Evolutionary conservation across 2,329 filamentous ascomycete genomes (phyloP), one percentile per base, ranked within the genome.

Genomic region (Colletotrichum siamense): DNA sequence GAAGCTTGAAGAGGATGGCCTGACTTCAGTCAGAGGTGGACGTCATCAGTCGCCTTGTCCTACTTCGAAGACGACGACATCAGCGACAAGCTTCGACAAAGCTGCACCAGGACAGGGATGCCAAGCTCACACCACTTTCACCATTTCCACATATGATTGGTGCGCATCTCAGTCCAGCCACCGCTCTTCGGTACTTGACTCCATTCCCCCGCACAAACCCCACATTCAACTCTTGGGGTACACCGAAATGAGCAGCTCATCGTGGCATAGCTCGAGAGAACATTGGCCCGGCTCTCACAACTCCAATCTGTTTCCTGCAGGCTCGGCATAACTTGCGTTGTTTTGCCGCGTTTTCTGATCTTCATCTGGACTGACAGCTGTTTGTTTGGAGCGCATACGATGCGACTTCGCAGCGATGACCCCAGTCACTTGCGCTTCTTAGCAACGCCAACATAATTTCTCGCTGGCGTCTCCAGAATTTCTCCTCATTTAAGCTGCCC

Each of bases 341-440:
- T 15, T 44, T 26, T 30, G 30, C 39, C 55, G 44, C 13, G 26
- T 18, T 69, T 52, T 22, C 32, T 49, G 8, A 34, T 30, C 22
- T 39, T 39, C 12, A 16, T 13, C 10, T n/a, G 2, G 24, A 4
- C n/a, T n/a, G n/a, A 26, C 8, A 9, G 39, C 22, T 22, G 34
- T 76, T 59, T 73, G 57, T 73, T 76, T 73, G 70, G 74, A 69
- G 74, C 74, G 74, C 74, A 69, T 76, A 69, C 65, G 3, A 16
- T 28, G 9, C 5, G 22, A 52, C 34, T 5, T 26, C n/a, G 26
- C 34, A 26, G n/a, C 49, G 34, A 3, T 69, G 15, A 34, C 30
- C 44, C 44, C 22, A 26, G 57, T 61, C 18, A 13, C 26, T 28
- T 24, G 4, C 39, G 62, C 30, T 39, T 30, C 5, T 52, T 24